These are phyloP conservation scores for Penicillium coprophilum DNA, from an alignment of 495 filamentous ascomycete genomes.

Conservation along the genomic window DNA sequence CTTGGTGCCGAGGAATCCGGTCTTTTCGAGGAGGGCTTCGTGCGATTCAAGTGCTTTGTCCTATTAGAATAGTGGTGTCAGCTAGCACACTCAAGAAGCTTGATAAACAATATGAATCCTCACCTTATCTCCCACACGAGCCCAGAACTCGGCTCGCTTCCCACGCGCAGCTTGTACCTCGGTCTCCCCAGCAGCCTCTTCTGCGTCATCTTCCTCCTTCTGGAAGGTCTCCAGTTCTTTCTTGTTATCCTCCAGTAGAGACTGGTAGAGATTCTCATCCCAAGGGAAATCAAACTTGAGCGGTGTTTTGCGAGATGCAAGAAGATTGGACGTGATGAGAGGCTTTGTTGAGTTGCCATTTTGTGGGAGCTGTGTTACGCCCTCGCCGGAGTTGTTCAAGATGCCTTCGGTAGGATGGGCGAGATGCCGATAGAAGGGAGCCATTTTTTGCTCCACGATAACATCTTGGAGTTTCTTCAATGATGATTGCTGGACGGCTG, in stretches of 20 bases:
- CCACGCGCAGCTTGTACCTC: slow-evolving; percentile 90
- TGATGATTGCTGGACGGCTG: slow-evolving; percentile 65
- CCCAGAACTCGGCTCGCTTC: slow-evolving; percentile 94
- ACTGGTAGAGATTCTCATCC: slow-evolving; percentile 87
- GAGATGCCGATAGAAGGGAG: slow-evolving; percentile 90
- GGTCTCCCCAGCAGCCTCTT: slow-evolving; percentile 92
- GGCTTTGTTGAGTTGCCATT: slow-evolving; percentile 58
- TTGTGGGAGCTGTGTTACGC: slow-evolving; percentile 57
- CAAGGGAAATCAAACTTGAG: slow-evolving; percentile 72
- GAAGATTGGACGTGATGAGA: slow-evolving; percentile 56
- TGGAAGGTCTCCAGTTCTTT: slow-evolving; percentile 86
- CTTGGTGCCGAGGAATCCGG: slow-evolving; percentile 88
- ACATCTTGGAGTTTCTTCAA: slow-evolving; percentile 87
- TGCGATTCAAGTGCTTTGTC: slow-evolving; percentile 90
- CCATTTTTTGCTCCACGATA: slow-evolving; percentile 92
- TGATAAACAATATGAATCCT: slow-evolving; percentile 17
- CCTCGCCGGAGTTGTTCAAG: slow-evolving; percentile 75
- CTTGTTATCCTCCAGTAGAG: slow-evolving; percentile 82
- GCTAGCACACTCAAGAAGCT: slow-evolving; percentile 8
- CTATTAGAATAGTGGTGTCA: slow-evolving; percentile 45
- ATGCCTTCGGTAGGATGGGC: slow-evolving; percentile 93
- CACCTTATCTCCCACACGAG: slow-evolving; percentile 93
- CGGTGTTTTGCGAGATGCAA: slow-evolving; percentile 64
- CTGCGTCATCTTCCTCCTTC: slow-evolving; percentile 92
- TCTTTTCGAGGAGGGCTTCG: slow-evolving; percentile 92